These are phyloP conservation scores for Bondarzewia mesenterica DNA, from an alignment of 1,284 basidiomycete species.

Conservation along the genomic window DNA sequence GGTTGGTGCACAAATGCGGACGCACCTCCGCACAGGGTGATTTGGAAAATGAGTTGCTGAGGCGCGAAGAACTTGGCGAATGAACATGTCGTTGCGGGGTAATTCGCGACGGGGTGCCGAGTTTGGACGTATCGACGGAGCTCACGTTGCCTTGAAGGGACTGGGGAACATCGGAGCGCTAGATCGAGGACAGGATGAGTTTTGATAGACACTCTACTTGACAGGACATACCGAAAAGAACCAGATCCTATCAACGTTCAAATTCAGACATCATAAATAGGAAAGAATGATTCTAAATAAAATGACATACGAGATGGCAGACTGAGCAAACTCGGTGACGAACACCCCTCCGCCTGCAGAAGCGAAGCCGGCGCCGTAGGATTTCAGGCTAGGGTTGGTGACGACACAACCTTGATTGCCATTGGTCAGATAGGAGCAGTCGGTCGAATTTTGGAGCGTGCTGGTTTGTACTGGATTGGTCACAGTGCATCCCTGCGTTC, in stretches of 20 bases:
- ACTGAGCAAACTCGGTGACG: constrained; percentile 60
- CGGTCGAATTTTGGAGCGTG: constrained; percentile 46
- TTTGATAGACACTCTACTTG: not conserved
- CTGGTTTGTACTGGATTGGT: constrained; percentile 41
- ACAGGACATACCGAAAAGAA: constrained; percentile 39
- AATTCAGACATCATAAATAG: not conserved
- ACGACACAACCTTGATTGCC: constrained; percentile 58
- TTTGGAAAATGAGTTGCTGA: constrained; percentile 66
- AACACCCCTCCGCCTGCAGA: constrained; percentile 61
- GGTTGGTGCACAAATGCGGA: no score
- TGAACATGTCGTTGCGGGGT: constrained; percentile 51
- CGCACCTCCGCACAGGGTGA: constrained; percentile 74
- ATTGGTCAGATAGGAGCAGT: constrained; percentile 50
- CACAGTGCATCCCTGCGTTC: constrained; percentile 42
- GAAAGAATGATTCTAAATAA: no score
- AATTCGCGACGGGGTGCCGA: constrained; percentile 69
- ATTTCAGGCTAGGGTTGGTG: constrained; percentile 39
- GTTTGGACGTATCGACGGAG: constrained; percentile 51
- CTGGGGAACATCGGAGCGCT: constrained; percentile 47
- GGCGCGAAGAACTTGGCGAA: constrained; percentile 54
- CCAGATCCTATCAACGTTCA: constrained; percentile 48
- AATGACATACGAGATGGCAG: constrained; percentile 34
- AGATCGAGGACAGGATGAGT: not conserved
- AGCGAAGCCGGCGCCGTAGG: constrained; percentile 62
- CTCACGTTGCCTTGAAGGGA: constrained; percentile 43